Base-by-base conservation (phyloP, 179 eudicot species). In the Silene vulgaris region DNA sequence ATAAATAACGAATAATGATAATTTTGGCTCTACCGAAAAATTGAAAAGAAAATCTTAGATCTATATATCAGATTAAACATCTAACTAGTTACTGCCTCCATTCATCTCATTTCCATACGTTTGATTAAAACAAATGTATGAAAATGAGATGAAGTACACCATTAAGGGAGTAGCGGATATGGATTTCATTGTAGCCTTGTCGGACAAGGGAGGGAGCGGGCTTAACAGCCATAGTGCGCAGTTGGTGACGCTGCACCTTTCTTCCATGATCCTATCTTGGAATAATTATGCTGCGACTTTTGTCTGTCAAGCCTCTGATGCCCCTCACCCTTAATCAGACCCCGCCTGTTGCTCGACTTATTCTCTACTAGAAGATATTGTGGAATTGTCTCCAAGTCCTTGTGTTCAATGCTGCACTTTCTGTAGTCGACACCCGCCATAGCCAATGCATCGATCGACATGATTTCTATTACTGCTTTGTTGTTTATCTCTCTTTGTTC, bases 361-460 rank as follows among this genome's bases (percentile, higher is more conserved):
- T 66, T 61, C 50, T 76, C 81, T 35, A 75, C 83, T 8, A 77
- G 16, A 11, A 87, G 84, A 76, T 83, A 76, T 30, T 71, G 65
- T 16, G 89, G 85, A 5, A 72, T 80, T 8, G 72, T 32, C 74
- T 71, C 77, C 45, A 50, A 8, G 4, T 75, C 82, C 16, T 40
- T 45, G 16, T 72, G 72, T 62, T 83, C 89, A 75, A 82, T 65
- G 14, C 76, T 76, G n/a, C 65, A 77, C 45, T 84, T 82, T 8
- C 32, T 37, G 60, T 76, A 82, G 52, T 87, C 84, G 8, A 62
- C 84, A 26, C 89, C 90, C 9, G 88, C 88, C 90, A 85, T 86
- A 23, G 90, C 87, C 73, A 87, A 74, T 21, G 90, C 90, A 79
- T 87, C 90, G 1, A 87, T 61, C 45, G 88, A 86, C 80, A 85